These are phyloP conservation scores for Russula olivacea DNA, from an alignment of 768 basidiomycete genomes.

Conservation along the genomic window DNA sequence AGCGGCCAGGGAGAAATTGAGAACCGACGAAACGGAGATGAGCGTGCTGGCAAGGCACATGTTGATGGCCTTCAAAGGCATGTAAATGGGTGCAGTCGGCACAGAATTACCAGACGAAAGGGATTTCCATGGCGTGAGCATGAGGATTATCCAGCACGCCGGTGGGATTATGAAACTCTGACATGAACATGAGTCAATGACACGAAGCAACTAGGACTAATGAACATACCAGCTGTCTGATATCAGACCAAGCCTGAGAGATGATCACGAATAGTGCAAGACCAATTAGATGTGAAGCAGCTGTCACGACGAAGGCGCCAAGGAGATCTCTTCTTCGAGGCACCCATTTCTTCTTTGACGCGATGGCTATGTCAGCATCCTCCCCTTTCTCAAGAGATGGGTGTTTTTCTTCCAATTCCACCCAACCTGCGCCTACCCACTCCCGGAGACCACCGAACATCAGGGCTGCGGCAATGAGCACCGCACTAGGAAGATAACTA, in stretches of 20 bases:
- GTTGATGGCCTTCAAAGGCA: constrained; percentile 63
- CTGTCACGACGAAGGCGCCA: constrained; percentile 46
- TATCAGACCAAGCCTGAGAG: constrained; percentile 41
- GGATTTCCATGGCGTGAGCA: constrained; percentile 33
- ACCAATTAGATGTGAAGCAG: constrained; percentile 52
- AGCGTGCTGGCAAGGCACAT: constrained; percentile 82
- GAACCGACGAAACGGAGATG: constrained; percentile 77
- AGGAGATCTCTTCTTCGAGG: constrained; percentile 51
- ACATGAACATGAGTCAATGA: neutral
- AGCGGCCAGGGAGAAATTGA: constrained; percentile 89
- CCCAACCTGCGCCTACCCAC: constrained; percentile 69
- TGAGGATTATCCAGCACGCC: constrained; percentile 10
- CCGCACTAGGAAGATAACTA: constrained; percentile 79
- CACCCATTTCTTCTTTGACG: constrained; percentile 34
- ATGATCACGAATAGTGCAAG: constrained; percentile 44
- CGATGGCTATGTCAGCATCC: neutral
- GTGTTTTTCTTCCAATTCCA: constrained; percentile 17
- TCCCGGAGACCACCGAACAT: constrained; percentile 73
- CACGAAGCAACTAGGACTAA: neutral
- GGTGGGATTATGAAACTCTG: constrained; percentile 10
- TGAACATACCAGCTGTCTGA: constrained; percentile 38
- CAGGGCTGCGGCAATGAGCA: constrained; percentile 78
- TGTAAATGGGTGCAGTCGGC: constrained; percentile 37
- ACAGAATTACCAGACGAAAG: constrained; percentile 25
- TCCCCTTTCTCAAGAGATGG: neutral